These are phyloP conservation scores for Claviceps citrina DNA, from an alignment of 2,329 filamentous ascomycete genomes.

Conservation along the genomic window DNA sequence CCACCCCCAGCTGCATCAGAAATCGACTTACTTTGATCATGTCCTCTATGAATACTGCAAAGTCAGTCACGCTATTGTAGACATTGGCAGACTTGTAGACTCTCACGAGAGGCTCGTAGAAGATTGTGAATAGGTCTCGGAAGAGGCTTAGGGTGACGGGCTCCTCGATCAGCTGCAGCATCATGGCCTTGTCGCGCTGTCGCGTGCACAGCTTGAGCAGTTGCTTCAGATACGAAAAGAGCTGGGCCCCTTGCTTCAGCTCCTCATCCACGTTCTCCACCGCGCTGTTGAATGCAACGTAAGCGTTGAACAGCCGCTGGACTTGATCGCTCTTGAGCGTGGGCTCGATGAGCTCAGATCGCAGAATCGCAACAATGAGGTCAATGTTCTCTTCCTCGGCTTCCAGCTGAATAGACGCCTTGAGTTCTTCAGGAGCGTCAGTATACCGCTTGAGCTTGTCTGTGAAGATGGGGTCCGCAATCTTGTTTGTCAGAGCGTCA, in stretches of 20 bases:
- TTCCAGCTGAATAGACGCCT: conserved; percentile 58
- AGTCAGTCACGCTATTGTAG: conserved; percentile 93
- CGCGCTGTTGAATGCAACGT: conserved; percentile 88
- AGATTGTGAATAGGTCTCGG: conserved; percentile 92
- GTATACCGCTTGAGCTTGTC: conserved; percentile 71
- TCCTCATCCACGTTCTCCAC: conserved; percentile 84
- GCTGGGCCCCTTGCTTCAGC: conserved; percentile 73
- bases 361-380: conserved; percentile 68
- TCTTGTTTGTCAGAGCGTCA: conserved; percentile 58
- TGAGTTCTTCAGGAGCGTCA: conserved; percentile 58
- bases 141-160: conserved; percentile 94
- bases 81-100: conserved; percentile 99
- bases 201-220: conserved; percentile 81
- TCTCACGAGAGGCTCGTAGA: conserved; percentile 91
- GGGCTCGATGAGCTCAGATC: conserved; percentile 61
- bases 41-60: conserved; percentile 83
- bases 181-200: conserved; percentile 92
- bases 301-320: conserved; percentile 78
- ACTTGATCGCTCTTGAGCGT: conserved; percentile 61
- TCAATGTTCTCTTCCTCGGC: conserved; percentile 62
- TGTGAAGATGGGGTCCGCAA: conserved; percentile 66
- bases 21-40: conserved; percentile 52
- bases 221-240: conserved; percentile 91
- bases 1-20: too few relatives aligned
- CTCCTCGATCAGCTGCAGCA: conserved; percentile 89